Conservation (phyloP, 2,329 filamentous ascomycete species). For the Geosmithia flava region DNA sequence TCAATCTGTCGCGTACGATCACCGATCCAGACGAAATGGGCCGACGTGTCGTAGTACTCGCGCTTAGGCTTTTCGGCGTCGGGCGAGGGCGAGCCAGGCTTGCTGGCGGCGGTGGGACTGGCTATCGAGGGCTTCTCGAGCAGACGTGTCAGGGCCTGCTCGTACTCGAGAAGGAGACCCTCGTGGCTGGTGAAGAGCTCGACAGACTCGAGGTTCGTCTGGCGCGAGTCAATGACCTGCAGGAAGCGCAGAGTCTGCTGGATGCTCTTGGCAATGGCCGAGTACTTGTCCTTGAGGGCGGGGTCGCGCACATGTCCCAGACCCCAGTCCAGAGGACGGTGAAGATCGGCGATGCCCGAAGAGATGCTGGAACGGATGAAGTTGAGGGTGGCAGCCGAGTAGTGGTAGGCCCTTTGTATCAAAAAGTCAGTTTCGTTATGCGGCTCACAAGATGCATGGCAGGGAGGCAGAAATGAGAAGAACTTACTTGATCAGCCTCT, state of each 20-base stretch:
- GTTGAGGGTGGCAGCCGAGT: slow-evolving; percentile 89
- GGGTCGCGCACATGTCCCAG: slow-evolving; percentile 84
- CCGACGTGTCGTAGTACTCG: slow-evolving; percentile 86
- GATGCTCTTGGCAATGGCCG: slow-evolving; percentile 71
- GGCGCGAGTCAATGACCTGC: slow-evolving; percentile 79
- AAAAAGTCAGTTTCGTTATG: background rate
- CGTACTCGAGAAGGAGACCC: slow-evolving; percentile 86
- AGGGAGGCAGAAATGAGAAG: background rate
- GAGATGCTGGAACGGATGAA: slow-evolving; percentile 76
- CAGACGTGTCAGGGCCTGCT: slow-evolving; percentile 71
- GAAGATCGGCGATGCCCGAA: slow-evolving; percentile 85
- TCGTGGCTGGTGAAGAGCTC: slow-evolving; percentile 96
- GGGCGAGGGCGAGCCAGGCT: slow-evolving; percentile 8
- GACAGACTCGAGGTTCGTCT: slow-evolving; percentile 75
- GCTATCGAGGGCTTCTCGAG: slow-evolving; percentile 51
- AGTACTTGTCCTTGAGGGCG: slow-evolving; percentile 74
- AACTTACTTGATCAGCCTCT: slow-evolving; percentile 58
- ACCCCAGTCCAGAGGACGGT: slow-evolving; percentile 88
- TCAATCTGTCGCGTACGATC: slow-evolving; percentile 90
- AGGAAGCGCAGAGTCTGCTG: slow-evolving; percentile 90
- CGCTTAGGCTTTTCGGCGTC: slow-evolving; percentile 19
- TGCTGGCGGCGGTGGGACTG: slow-evolving; percentile 23
- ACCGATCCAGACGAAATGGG: slow-evolving; percentile 97
- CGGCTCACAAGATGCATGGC: background rate
- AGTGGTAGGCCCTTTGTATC: slow-evolving; percentile 68